Evolutionary conservation across 257 asterid species (phyloP).

Genomic region (Pogostemon cablin): DNA sequence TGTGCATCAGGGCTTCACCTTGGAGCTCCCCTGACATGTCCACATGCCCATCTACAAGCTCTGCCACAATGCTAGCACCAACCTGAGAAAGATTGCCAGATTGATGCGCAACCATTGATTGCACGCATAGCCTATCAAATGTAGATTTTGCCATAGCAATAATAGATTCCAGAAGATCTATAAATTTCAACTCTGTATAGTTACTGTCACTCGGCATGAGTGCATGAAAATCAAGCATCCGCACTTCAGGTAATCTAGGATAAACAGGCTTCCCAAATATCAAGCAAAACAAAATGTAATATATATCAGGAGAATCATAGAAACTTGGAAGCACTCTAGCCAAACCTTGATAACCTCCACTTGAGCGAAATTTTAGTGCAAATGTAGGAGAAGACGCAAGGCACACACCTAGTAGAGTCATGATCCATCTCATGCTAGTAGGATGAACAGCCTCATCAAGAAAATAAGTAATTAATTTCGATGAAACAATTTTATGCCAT

Average conservation of each 20-base stretch:
- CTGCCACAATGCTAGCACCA: conserved; percentile 91
- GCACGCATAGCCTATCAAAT: conserved; percentile 85
- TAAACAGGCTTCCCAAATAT: conserved; percentile 95
- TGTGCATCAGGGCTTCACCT: conserved; percentile 99
- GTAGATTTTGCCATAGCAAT: conserved; percentile 98
- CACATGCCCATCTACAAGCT: conserved; percentile 79
- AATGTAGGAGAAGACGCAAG: conserved; percentile 95
- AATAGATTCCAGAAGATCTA: conserved; percentile 86
- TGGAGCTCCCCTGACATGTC: conserved; percentile 95
- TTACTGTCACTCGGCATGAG: conserved; percentile 90
- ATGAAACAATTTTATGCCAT: conserved; percentile 98
- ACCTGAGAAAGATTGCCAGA: conserved; percentile 85
- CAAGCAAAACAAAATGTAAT: conserved; percentile 92
- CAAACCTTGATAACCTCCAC: conserved; percentile 98
- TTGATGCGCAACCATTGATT: conserved; percentile 85
- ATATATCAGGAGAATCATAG: conserved; percentile 97
- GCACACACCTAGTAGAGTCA: conserved; percentile 98
- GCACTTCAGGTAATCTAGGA: conserved; percentile 99
- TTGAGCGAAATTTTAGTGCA: conserved; percentile 88
- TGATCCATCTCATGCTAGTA: conserved; percentile 99
- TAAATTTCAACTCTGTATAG: conserved; percentile 75
- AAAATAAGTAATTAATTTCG: conserved; percentile 83
- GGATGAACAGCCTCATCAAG: conserved; percentile 99
- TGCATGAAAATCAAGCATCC: conserved; percentile 97
- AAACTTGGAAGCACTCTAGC: conserved; percentile 93